These are phyloP conservation scores for Rhodotorula sp. DNA, from an alignment of 1,284 basidiomycete species.

Conservation along the genomic window DNA sequence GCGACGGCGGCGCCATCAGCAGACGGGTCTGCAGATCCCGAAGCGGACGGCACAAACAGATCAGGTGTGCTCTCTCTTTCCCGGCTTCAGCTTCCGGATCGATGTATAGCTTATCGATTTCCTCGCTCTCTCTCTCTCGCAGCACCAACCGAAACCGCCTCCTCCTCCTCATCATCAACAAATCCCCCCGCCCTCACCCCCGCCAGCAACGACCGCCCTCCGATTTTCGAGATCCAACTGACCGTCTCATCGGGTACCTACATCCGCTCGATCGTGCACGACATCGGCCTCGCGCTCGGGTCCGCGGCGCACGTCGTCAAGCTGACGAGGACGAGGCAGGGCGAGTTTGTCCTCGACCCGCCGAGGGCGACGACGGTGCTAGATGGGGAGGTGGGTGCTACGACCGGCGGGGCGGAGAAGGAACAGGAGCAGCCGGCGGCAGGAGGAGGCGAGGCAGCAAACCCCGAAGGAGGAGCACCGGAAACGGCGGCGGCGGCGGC, in stretches of 20 bases:
- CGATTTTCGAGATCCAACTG: slow-evolving; percentile 85
- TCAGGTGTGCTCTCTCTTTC: too few relatives aligned
- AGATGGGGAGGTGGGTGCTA: not conserved
- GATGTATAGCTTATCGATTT: not conserved
- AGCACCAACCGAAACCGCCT: not conserved
- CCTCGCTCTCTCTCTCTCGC: not conserved
- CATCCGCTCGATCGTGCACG: slow-evolving; percentile 85
- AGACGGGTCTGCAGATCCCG: not conserved
- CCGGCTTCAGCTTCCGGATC: too few relatives aligned
- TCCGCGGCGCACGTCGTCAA: slow-evolving; percentile 89
- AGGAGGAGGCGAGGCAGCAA: too few relatives aligned
- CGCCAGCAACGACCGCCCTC: slow-evolving; percentile 53
- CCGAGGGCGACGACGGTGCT: not conserved
- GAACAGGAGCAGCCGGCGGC: not conserved
- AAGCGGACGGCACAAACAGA: not conserved
- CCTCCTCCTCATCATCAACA: not conserved
- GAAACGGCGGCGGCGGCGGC: not conserved
- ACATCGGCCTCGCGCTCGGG: slow-evolving; percentile 75
- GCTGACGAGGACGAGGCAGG: slow-evolving; percentile 79
- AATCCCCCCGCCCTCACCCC: not conserved
- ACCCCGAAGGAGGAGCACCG: too few relatives aligned
- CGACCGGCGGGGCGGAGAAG: not conserved
- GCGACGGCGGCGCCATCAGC: not conserved
- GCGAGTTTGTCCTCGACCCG: slow-evolving; percentile 64
- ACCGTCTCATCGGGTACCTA: slow-evolving; percentile 95